phyloP scores from a whole-genome alignment of 1,139 yeast genomes.

The Magnusiomyces ingens region DNA sequence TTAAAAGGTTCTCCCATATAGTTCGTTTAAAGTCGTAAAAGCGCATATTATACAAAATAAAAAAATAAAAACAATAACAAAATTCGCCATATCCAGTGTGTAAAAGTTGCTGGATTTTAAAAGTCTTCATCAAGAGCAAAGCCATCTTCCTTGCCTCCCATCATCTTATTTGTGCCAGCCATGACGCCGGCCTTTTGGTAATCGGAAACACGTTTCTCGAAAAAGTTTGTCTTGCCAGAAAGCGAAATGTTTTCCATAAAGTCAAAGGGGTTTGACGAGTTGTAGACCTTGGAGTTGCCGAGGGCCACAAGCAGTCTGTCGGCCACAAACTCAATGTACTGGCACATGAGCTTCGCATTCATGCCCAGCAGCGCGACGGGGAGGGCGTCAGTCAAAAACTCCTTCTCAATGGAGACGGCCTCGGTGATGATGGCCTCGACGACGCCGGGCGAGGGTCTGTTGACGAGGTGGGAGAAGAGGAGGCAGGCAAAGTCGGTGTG shows the following conservation, averaged over 20 bases:
- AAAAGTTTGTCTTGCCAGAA: conserved; percentile 97
- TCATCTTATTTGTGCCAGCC: conserved; percentile 43
- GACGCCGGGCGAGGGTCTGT: conserved; percentile 74
- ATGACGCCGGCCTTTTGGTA: conserved; percentile 99
- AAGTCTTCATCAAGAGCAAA: conserved; percentile 42
- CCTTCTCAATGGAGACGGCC: conserved; percentile 92
- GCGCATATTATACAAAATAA: neutral
- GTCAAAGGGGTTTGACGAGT: conserved; percentile 90
- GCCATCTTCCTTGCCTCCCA: conserved; percentile 40
- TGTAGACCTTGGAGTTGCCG: conserved; percentile 85
- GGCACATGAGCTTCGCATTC: conserved; percentile 89
- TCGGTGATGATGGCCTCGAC: conserved; percentile 85
- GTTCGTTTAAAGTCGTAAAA: neutral
- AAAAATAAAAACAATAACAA: neutral
- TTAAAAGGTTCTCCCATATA: too few species aligned
- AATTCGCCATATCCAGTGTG: neutral
- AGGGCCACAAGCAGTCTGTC: conserved; percentile 85
- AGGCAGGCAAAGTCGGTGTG: conserved; percentile 98
- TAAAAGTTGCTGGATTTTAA: conserved; percentile 23
- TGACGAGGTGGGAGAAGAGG: conserved; percentile 83
- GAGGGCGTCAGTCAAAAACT: conserved; percentile 87
- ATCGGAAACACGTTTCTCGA: conserved; percentile 97
- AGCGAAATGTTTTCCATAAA: conserved; percentile 97
- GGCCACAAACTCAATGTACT: conserved; percentile 96
- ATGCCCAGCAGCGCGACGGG: conserved; percentile 90